A percentile compares a stretch with the other conserved stretches of the same genome.
Evolutionary conservation across 2,329 filamentous ascomycete genomes (phyloP).

Genomic region (Alternaria arborescens): DNA sequence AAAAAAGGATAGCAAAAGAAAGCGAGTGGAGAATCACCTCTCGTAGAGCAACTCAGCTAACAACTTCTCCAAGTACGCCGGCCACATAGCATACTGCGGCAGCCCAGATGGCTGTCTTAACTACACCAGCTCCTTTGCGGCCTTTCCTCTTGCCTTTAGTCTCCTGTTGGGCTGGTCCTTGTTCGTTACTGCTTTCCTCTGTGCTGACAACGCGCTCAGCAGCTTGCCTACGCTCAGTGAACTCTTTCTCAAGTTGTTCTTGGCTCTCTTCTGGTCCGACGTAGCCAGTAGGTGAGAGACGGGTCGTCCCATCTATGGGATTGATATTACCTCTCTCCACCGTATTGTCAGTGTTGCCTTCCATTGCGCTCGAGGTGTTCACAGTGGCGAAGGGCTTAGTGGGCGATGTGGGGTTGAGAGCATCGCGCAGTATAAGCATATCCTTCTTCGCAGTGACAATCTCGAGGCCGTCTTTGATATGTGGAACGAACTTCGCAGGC

Average conservation of each 20-base stretch:
- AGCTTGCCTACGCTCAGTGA: constrained; percentile 34
- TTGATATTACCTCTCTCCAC: constrained; percentile 28
- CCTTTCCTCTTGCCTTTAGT: constrained; percentile 16
- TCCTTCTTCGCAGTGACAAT: constrained; percentile 40
- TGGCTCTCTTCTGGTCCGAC: constrained; percentile 37
- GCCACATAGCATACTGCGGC: constrained; percentile 42
- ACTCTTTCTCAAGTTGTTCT: constrained; percentile 33
- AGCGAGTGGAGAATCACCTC: not conserved
- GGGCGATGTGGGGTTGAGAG: constrained; percentile 13
- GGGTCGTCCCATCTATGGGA: constrained; percentile 48
- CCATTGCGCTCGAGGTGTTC: constrained; percentile 1
- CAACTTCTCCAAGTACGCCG: constrained; percentile 43
- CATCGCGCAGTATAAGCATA: constrained; percentile 42
- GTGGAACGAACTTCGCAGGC: constrained; percentile 43
- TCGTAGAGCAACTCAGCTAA: not conserved
- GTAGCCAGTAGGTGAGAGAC: constrained; percentile 46
- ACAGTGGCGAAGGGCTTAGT: constrained; percentile 20
- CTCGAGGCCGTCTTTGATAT: constrained; percentile 38
- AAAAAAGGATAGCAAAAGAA: not conserved
- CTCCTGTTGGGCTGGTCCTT: constrained; percentile 7
- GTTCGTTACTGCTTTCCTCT: not conserved
- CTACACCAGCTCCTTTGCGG: constrained; percentile 29
- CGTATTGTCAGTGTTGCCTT: not conserved
- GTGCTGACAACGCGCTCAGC: constrained; percentile 19
- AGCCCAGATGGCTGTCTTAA: constrained; percentile 43